Evolutionary conservation across 176 grass and related monocot species (phyloP).

Genomic region (Musa troglodytarum): DNA sequence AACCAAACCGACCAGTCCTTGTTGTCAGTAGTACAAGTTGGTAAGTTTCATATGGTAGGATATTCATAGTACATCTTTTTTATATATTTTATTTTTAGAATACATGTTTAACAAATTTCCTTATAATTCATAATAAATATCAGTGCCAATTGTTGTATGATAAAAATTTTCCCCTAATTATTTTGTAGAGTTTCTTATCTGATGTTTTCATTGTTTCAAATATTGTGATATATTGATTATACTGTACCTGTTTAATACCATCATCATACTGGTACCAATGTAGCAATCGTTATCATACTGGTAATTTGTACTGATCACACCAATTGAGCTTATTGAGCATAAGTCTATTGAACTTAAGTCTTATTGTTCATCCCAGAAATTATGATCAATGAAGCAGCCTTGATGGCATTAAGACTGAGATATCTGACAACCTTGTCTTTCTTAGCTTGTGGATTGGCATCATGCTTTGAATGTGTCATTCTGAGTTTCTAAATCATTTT

Average conservation of each 20-base stretch:
- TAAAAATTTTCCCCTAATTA: neutral
- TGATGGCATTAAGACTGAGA: neutral
- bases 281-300: too few species aligned
- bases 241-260: too few species aligned
- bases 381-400: neutral
- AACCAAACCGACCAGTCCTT: conserved; percentile 71
- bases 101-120: neutral
- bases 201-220: too few species aligned
- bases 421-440: neutral
- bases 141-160: too few species aligned
- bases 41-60: conserved; percentile 25
- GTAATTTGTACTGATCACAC: too few species aligned
- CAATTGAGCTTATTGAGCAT: neutral
- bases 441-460: neutral
- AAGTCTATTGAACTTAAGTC: neutral
- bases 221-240: too few species aligned
- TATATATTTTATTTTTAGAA: neutral
- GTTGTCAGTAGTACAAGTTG: conserved; percentile 97
- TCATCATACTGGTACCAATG: too few species aligned
- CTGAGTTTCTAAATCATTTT: neutral
- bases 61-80: neutral
- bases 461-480: neutral
- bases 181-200: neutral
- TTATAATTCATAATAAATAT: neutral
- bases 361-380: neutral